Conservation (phyloP, 1,284 basidiomycete genomes). For the Ustilago vetiveriae region DNA sequence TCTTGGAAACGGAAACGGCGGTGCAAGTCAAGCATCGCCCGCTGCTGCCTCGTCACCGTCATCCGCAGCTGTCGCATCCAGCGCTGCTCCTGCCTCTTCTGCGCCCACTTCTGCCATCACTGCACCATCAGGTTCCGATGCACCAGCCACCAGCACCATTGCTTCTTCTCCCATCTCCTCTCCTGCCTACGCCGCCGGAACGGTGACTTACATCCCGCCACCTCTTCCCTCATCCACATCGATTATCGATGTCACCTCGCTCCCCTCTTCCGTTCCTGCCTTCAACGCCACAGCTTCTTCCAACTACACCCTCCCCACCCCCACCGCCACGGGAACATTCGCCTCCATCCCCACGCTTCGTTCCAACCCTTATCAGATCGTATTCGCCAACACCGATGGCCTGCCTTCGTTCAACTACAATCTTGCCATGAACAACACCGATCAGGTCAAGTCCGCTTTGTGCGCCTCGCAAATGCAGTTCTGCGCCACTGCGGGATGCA, state of each 20-base stretch:
- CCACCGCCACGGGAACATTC: constrained; percentile 46
- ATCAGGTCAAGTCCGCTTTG: constrained; percentile 31
- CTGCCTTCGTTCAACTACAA: constrained; percentile 41
- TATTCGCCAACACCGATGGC: constrained; percentile 37
- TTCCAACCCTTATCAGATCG: constrained; percentile 47
- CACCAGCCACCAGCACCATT: constrained; percentile 27
- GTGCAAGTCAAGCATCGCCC: constrained; percentile 9
- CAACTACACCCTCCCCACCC: constrained; percentile 52
- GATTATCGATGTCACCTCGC: constrained; percentile 30
- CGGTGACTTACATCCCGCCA: constrained; percentile 34
- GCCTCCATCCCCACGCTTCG: constrained; percentile 22
- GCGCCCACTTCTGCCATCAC: constrained; percentile 15
- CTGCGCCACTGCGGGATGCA: constrained; percentile 59
- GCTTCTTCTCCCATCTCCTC: constrained; percentile 18
- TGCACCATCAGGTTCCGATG: constrained; percentile 21
- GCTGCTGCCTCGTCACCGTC: constrained; percentile 10
- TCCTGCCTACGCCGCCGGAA: constrained; percentile 41
- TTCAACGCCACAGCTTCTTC: constrained; percentile 39
- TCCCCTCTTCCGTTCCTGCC: constrained; percentile 27
- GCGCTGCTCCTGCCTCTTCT: constrained; percentile 5
- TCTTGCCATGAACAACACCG: constrained; percentile 27
- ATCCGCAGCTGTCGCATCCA: constrained; percentile 1
- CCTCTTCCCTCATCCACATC: constrained; percentile 22
- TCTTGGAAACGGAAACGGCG: constrained; percentile 8
- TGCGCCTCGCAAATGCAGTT: constrained; percentile 58